Conservation (phyloP, 148 eudicot genomes). For the Agrostemma githago region DNA sequence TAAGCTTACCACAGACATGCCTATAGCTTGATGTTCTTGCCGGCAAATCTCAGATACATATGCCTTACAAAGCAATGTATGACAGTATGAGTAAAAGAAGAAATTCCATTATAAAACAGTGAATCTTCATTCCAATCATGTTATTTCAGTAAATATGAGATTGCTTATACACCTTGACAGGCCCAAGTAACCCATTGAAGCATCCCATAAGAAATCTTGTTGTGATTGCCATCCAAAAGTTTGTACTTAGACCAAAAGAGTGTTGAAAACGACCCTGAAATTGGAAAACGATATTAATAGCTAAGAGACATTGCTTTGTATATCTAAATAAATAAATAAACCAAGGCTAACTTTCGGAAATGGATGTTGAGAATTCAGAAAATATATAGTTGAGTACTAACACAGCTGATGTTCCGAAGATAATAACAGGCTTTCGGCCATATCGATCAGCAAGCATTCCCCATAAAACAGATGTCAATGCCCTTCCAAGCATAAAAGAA, state of each 20-base stretch:
- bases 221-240: conserved; percentile 84
- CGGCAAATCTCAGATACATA: conserved; percentile 72
- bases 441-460: conserved; percentile 77
- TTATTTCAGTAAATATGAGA: not conserved
- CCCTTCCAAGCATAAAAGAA: conserved; percentile 82
- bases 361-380: not conserved
- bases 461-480: conserved; percentile 73
- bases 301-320: not conserved
- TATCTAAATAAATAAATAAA: not conserved
- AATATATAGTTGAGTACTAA: conserved; percentile 26
- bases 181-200: conserved; percentile 84
- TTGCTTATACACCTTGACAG: conserved; percentile 53
- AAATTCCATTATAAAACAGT: no score
- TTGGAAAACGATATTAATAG: not conserved
- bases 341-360: not conserved
- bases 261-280: conserved; percentile 78
- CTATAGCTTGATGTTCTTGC: conserved; percentile 68
- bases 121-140: no score
- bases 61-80: conserved; percentile 58
- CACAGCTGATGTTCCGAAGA: conserved; percentile 59
- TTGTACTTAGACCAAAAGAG: conserved; percentile 79
- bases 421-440: conserved; percentile 87
- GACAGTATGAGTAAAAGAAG: no score
- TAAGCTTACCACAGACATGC: conserved; percentile 67
- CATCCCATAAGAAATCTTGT: conserved; percentile 80